Conservation (phyloP, 176 grass and related monocot genomes). For the Pontederia paniculata region DNA sequence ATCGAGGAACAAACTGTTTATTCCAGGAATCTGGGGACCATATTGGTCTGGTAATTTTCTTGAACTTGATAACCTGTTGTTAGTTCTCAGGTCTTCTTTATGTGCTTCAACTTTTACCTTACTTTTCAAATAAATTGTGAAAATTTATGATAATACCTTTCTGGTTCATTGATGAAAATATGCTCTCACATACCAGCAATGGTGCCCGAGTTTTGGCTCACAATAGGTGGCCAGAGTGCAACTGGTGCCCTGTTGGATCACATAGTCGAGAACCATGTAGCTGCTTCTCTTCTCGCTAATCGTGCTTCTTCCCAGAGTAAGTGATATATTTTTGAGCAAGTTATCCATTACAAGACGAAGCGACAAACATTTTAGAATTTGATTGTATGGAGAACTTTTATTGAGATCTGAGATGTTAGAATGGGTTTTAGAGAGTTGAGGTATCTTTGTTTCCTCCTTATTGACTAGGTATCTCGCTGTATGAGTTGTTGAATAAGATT, state of each 20-base stretch:
- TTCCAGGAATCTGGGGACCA: constrained; percentile 87
- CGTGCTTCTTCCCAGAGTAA: constrained; percentile 72
- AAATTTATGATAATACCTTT: too few species aligned
- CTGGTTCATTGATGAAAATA: too few species aligned
- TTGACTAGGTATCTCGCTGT: constrained; percentile 64
- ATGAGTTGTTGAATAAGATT: constrained; percentile 83
- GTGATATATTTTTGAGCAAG: constrained; percentile 16
- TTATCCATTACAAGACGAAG: neutral
- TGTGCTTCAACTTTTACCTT: constrained; percentile 14
- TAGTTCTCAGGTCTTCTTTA: neutral
- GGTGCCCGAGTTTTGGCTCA: constrained; percentile 85
- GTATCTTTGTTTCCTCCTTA: constrained; percentile 16
- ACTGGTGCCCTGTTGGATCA: constrained; percentile 81
- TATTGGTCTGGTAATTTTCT: constrained; percentile 82
- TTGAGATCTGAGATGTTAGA: neutral
- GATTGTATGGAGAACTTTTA: neutral
- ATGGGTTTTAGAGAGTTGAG: neutral
- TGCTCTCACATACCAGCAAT: constrained; percentile 44
- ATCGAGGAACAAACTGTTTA: constrained; percentile 66
- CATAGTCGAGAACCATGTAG: constrained; percentile 60
- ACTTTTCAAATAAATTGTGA: neutral
- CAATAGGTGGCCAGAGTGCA: constrained; percentile 94
- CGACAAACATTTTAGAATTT: neutral
- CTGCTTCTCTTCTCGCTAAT: constrained; percentile 63
- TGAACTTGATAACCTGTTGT: neutral